Conservation (phyloP, 805 yeast genomes). For the Cyberlindnera euphorbiae region DNA sequence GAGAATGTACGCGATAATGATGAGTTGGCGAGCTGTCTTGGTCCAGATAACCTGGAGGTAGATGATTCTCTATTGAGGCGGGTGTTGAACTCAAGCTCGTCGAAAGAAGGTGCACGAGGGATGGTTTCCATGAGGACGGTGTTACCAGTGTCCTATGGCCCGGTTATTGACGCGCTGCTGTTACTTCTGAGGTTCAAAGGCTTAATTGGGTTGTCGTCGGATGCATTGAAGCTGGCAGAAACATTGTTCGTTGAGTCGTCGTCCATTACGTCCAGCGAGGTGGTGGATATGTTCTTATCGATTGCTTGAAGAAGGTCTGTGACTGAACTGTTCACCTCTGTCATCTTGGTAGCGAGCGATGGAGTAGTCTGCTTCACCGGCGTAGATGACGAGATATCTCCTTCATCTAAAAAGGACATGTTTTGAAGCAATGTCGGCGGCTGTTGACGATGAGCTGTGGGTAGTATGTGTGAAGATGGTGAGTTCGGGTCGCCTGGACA, state of each 20-base stretch:
- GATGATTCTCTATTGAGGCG: constrained; percentile 26
- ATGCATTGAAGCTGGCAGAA: constrained; percentile 15
- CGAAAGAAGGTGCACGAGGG: constrained; percentile 26
- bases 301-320: constrained; percentile 33
- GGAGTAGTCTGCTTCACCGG: constrained; percentile 12
- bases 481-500: not conserved
- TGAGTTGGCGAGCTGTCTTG: constrained; percentile 24
- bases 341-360: constrained; percentile 1
- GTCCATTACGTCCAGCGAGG: constrained; percentile 11
- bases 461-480: not conserved
- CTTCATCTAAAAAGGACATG: constrained; percentile 4
- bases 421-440: too few relatives aligned
- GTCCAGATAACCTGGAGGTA: constrained; percentile 27
- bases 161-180: constrained; percentile 1
- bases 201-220: constrained; percentile 23
- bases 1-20: constrained; percentile 20
- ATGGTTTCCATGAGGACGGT: constrained; percentile 19
- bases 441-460: too few relatives aligned
- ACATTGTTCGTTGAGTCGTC: constrained; percentile 5
- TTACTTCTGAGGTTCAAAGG: constrained; percentile 24
- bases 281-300: constrained; percentile 23
- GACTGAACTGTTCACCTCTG: constrained; percentile 28
- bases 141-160: not conserved
- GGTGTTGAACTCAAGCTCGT: constrained; percentile 31
- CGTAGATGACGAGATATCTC: constrained; percentile 18